These are phyloP conservation scores for Nakazawaea wickerhamii DNA, from an alignment of 805 yeast species.

Conservation along the genomic window DNA sequence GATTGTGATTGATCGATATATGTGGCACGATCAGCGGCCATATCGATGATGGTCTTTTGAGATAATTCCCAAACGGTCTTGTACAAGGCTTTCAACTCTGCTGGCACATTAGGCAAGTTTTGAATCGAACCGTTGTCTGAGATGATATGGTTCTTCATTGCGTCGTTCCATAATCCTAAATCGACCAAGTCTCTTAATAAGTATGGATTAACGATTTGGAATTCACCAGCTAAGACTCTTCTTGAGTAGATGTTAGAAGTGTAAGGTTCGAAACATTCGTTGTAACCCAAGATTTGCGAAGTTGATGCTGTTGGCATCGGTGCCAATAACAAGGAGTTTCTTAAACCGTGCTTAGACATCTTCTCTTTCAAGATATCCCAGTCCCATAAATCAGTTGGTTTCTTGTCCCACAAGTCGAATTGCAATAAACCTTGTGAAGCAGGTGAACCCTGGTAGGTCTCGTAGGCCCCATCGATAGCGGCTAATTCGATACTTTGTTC, in stretches of 20 bases:
- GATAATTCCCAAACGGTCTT: constrained; percentile 96
- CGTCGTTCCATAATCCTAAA: constrained; percentile 76
- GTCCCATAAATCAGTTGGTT: constrained; percentile 80
- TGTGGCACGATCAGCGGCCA: constrained; percentile 77
- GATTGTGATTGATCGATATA: constrained; percentile 90
- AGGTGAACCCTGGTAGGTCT: constrained; percentile 78
- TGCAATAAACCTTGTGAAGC: constrained; percentile 82
- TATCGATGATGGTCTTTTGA: constrained; percentile 76
- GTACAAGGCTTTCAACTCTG: constrained; percentile 68
- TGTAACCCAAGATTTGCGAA: constrained; percentile 89
- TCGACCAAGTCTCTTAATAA: constrained; percentile 76
- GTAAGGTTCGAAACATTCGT: constrained; percentile 94
- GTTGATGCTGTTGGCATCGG: constrained; percentile 99
- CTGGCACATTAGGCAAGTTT: constrained; percentile 66
- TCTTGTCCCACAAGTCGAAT: constrained; percentile 79
- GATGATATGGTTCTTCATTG: constrained; percentile 72
- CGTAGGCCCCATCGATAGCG: constrained; percentile 59
- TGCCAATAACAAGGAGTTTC: constrained; percentile 85
- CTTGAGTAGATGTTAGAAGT: constrained; percentile 90
- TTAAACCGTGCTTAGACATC: constrained; percentile 59
- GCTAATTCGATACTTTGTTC: constrained; percentile 88
- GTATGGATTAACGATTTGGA: constrained; percentile 87
- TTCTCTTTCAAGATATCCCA: constrained; percentile 70
- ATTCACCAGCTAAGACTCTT: constrained; percentile 90
- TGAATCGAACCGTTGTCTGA: constrained; percentile 84